phyloP scores from a whole-genome alignment of 441 rosid species.

The Eutrema salsugineum region DNA sequence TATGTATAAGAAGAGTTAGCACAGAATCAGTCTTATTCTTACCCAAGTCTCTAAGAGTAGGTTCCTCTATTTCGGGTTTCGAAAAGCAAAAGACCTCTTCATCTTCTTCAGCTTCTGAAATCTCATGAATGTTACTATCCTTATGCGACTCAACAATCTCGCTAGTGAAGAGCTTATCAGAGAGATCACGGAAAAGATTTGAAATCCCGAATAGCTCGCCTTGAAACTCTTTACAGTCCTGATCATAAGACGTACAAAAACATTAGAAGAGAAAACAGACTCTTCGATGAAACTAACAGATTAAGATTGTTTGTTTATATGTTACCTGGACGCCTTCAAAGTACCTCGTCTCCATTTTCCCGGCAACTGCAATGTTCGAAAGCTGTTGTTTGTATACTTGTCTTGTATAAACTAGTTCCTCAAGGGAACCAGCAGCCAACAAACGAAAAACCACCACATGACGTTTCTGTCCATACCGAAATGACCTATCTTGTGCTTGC shows the following conservation, averaged over 20 bases:
- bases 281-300: neutral
- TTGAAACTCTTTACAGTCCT: conserved; percentile 93
- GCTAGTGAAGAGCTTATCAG: conserved; percentile 86
- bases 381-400: conserved; percentile 97
- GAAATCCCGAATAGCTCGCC: conserved; percentile 95
- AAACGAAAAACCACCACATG: conserved; percentile 93
- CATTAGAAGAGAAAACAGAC: neutral
- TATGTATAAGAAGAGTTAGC: neutral
- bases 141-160: conserved; percentile 62
- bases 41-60: conserved; percentile 65
- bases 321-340: conserved; percentile 94
- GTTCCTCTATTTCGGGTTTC: conserved; percentile 17
- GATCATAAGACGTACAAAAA: conserved; percentile 16
- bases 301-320: neutral
- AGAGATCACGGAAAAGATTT: conserved; percentile 87
- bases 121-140: conserved; percentile 34
- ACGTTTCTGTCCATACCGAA: conserved; percentile 94
- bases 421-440: conserved; percentile 95
- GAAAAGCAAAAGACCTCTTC: conserved; percentile 15
- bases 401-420: conserved; percentile 87
- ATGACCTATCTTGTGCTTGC: conserved; percentile 97
- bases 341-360: conserved; percentile 91
- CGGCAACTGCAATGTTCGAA: conserved; percentile 88
- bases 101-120: conserved; percentile 22
- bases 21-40: conserved; percentile 24